Evolutionary conservation across 306 rosid genomes (phyloP).

Genomic region (Senna tora): DNA sequence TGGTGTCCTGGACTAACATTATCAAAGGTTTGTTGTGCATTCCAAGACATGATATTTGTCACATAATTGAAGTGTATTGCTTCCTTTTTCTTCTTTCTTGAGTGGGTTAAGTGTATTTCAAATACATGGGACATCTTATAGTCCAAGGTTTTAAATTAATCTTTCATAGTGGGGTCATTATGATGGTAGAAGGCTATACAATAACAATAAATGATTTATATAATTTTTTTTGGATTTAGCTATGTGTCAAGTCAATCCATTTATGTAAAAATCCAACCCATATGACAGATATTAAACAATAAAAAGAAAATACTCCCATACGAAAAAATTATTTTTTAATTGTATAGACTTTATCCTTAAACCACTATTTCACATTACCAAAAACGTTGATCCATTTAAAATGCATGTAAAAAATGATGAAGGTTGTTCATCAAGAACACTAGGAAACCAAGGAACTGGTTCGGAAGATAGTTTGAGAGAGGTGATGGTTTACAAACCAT

Average conservation of each 20-base stretch:
- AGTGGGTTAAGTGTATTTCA: background rate
- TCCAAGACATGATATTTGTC: background rate
- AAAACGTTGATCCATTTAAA: background rate
- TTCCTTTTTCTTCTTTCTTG: background rate
- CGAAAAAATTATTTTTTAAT: too few relatives aligned
- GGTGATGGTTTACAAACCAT: too few relatives aligned
- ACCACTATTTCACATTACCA: background rate
- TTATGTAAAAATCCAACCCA: background rate
- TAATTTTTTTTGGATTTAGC: background rate
- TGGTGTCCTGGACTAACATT: slow-evolving; percentile 78
- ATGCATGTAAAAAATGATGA: background rate
- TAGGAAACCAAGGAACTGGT: too few relatives aligned
- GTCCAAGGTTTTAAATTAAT: background rate
- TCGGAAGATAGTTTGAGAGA: too few relatives aligned
- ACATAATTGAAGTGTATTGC: background rate
- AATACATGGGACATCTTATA: background rate
- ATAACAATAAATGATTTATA: too few relatives aligned
- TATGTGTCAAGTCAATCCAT: background rate
- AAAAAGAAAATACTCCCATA: too few relatives aligned
- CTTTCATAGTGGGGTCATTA: background rate
- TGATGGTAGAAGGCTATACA: background rate
- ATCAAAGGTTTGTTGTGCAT: slow-evolving; percentile 54
- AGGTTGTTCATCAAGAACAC: background rate
- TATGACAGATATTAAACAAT: background rate
- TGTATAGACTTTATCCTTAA: background rate